phyloP scores from a whole-genome alignment of 2,329 filamentous ascomycete species.

The Polytolypa hystricis region DNA sequence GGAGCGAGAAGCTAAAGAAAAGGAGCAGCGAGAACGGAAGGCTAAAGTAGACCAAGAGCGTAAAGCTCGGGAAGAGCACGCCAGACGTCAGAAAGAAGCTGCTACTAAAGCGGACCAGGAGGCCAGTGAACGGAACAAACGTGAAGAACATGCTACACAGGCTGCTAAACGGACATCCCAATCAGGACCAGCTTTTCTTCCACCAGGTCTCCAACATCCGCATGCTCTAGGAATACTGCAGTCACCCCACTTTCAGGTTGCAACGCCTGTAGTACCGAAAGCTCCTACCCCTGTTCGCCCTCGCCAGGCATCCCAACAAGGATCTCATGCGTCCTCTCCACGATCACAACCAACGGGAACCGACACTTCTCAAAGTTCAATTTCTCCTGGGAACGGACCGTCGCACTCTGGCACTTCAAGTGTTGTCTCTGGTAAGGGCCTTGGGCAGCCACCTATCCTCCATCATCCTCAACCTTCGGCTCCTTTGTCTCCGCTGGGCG shows the following conservation, averaged over 20 bases:
- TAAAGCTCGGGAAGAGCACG: conserved; percentile 32
- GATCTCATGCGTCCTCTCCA: conserved; percentile 56
- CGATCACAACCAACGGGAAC: conserved; percentile 36
- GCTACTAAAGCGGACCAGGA: conserved; percentile 35
- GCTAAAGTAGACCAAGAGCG: conserved; percentile 53
- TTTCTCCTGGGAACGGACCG: conserved; percentile 52
- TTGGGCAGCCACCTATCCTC: conserved; percentile 39
- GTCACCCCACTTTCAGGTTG: conserved; percentile 69
- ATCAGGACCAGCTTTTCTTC: conserved; percentile 43
- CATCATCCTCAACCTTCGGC: conserved; percentile 50
- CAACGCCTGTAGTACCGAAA: conserved; percentile 73
- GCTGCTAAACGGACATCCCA: conserved; percentile 48
- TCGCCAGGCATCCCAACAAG: conserved; percentile 70
- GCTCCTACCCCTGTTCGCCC: conserved; percentile 67
- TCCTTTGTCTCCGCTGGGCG: conserved; percentile 55
- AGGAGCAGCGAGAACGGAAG: conserved; percentile 60
- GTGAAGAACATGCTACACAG: conserved; percentile 28
- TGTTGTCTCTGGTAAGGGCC: conserved; percentile 50
- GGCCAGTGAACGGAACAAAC: conserved; percentile 38
- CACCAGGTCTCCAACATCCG: conserved; percentile 42
- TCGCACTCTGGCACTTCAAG: conserved; percentile 55
- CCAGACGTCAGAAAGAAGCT: conserved; percentile 45
- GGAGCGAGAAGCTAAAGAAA: conserved; percentile 50
- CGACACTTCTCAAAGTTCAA: conserved; percentile 53
- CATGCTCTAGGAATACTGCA: conserved; percentile 45